These are phyloP conservation scores for Helicocarpus griseus DNA, from an alignment of 2,329 filamentous ascomycete genomes.

Conservation along the genomic window DNA sequence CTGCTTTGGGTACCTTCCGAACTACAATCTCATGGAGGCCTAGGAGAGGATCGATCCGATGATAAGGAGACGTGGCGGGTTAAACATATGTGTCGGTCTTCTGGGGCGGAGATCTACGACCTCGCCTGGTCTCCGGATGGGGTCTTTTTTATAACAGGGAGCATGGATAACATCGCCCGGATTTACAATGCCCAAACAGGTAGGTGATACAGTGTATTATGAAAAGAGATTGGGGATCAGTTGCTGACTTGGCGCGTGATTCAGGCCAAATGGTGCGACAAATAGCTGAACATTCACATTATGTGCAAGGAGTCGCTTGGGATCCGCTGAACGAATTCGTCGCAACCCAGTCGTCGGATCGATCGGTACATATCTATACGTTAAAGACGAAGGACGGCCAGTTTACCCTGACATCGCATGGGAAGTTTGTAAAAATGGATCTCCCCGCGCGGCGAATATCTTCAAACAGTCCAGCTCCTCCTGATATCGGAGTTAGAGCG, in stretches of 20 bases:
- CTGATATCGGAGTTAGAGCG: constrained; percentile 50
- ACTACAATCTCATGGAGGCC: constrained; percentile 52
- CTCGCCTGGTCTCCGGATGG: constrained; percentile 98
- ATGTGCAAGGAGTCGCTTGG: constrained; percentile 97
- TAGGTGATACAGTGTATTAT: constrained; percentile 31
- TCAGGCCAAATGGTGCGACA: constrained; percentile 66
- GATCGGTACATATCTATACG: constrained; percentile 95
- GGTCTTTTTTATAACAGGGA: constrained; percentile 91
- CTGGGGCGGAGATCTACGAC: constrained; percentile 94
- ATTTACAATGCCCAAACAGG: constrained; percentile 93
- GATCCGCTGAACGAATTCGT: constrained; percentile 97
- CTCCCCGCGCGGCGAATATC: constrained; percentile 84
- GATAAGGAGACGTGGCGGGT: constrained; percentile 96
- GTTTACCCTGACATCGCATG: constrained; percentile 69
- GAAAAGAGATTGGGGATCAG: neutral
- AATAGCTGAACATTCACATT: constrained; percentile 95
- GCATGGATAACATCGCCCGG: constrained; percentile 96
- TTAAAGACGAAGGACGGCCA: constrained; percentile 94
- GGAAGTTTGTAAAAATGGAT: constrained; percentile 83
- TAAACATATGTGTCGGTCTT: constrained; percentile 95
- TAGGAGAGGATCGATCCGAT: constrained; percentile 77
- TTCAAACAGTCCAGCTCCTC: constrained; percentile 83
- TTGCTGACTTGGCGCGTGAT: neutral
- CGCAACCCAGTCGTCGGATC: constrained; percentile 93
- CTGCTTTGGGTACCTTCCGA: constrained; percentile 92